A percentile compares a stretch with the other conserved stretches of the same genome.
Conservation (phyloP, 2,329 filamentous ascomycete species). For the Cytospora paraplurivora region DNA sequence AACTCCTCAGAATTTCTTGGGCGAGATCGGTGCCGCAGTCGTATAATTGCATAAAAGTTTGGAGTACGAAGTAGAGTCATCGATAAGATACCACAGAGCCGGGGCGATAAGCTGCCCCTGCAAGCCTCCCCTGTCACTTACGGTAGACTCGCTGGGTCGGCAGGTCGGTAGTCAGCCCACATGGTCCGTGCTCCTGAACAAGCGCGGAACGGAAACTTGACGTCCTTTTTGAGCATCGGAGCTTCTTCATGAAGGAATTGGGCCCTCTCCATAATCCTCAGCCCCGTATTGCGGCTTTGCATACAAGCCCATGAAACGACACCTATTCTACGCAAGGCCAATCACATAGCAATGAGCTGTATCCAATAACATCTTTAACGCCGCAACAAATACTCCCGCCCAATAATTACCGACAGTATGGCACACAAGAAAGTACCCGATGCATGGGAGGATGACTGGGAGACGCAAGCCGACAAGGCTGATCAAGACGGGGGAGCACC, state of each 20-base stretch:
- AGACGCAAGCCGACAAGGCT: slow-evolving; percentile 68
- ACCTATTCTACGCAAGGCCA: slow-evolving; percentile 6
- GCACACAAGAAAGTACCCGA: slow-evolving; percentile 60
- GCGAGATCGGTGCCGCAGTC: slow-evolving; percentile 27
- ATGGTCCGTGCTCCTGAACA: not conserved
- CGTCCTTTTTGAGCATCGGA: not conserved
- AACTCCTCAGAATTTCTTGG: slow-evolving; percentile 19
- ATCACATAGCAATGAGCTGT: slow-evolving; percentile 8
- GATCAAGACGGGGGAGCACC: slow-evolving; percentile 42
- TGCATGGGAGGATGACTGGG: slow-evolving; percentile 94
- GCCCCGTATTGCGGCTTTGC: not conserved
- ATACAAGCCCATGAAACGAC: not conserved
- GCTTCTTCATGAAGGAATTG: slow-evolving; percentile 9
- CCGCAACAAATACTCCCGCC: not conserved
- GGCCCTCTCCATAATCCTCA: not conserved
- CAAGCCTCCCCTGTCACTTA: slow-evolving; percentile 6
- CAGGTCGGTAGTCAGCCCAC: not conserved
- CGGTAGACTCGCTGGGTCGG: not conserved
- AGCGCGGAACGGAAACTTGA: not conserved
- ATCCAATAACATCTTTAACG: not conserved
- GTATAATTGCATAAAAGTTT: slow-evolving; percentile 21
- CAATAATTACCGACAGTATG: slow-evolving; percentile 41
- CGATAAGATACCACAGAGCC: slow-evolving; percentile 12
- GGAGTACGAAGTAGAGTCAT: slow-evolving; percentile 19
- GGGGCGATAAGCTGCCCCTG: slow-evolving; percentile 18